Conservation (phyloP, 352 stramenopile species). For the Phytophthora syringae region DNA sequence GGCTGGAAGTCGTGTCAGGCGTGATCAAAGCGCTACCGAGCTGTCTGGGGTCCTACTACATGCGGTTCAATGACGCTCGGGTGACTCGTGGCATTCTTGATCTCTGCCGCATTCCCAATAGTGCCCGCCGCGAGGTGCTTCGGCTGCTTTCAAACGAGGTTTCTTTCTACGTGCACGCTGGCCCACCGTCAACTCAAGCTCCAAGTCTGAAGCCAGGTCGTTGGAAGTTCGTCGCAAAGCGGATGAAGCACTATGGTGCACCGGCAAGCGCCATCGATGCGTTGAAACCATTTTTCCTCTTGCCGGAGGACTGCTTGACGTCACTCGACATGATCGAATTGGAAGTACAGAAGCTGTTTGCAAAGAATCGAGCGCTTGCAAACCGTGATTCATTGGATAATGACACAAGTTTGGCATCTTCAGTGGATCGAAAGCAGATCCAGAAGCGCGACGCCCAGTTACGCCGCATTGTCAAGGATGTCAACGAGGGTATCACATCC, state of each 20-base stretch:
- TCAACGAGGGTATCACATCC: conserved; percentile 66
- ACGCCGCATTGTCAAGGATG: conserved; percentile 71
- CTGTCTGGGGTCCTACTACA: conserved; percentile 77
- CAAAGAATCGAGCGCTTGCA: conserved; percentile 39
- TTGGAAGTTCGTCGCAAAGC: conserved; percentile 79
- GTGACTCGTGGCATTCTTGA: conserved; percentile 77
- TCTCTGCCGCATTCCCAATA: conserved; percentile 59
- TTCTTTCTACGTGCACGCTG: conserved; percentile 67
- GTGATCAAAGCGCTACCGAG: conserved; percentile 68
- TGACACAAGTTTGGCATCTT: conserved; percentile 15
- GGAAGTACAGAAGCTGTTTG: conserved; percentile 71
- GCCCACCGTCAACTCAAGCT: conserved; percentile 59
- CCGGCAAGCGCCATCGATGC: conserved; percentile 56
- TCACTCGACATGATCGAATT: conserved; percentile 73
- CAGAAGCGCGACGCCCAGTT: conserved; percentile 75
- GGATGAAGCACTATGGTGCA: conserved; percentile 68
- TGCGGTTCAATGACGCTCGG: conserved; percentile 81
- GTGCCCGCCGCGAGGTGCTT: conserved; percentile 68
- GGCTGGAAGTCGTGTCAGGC: conserved; percentile 76
- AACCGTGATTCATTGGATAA: conserved; percentile 33
- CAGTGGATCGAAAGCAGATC: conserved; percentile 52
- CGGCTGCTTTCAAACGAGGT: conserved; percentile 83
- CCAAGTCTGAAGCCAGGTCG: conserved; percentile 69
- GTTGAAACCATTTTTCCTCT: conserved; percentile 76
- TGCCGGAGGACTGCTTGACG: conserved; percentile 68